Conservation (phyloP, 139 green algal species). For the Coccomyxa sp. region DNA sequence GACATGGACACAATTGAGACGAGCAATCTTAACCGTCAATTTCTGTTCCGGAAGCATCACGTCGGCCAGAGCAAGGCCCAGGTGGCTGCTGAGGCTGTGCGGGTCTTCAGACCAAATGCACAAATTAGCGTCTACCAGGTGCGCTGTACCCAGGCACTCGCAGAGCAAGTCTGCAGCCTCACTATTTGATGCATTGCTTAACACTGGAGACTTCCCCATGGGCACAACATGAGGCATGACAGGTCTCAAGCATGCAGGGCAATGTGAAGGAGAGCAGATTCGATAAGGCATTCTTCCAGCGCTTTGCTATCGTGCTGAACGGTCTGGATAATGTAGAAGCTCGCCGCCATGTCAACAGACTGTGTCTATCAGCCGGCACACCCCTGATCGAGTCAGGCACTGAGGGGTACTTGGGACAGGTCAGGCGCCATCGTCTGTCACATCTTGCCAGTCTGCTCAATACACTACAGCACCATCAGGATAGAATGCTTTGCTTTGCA, state of each 20-base stretch:
- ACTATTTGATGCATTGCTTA: no score
- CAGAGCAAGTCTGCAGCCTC: no score
- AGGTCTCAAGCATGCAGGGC: conserved; percentile 32
- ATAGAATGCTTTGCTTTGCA: background rate
- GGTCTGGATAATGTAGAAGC: conserved; percentile 97
- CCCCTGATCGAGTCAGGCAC: conserved; percentile 95
- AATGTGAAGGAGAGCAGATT: conserved; percentile 81
- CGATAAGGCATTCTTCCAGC: conserved; percentile 81
- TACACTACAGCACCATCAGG: no score
- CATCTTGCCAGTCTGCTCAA: background rate
- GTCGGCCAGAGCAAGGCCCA: conserved; percentile 91
- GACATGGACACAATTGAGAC: conserved; percentile 99
- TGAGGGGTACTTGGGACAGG: conserved; percentile 87
- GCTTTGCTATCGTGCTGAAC: conserved; percentile 94
- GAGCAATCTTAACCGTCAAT: conserved; percentile 98
- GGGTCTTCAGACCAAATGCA: conserved; percentile 45
- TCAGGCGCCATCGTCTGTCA: conserved; percentile 23
- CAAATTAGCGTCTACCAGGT: conserved; percentile 73
- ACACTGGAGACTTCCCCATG: no score
- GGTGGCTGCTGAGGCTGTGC: conserved; percentile 79
- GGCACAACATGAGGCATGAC: background rate
- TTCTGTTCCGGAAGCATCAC: conserved; percentile 94
- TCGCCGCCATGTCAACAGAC: conserved; percentile 84
- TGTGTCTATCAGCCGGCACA: conserved; percentile 82
- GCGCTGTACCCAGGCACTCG: background rate